Conservation (phyloP, 31 red algal genomes). For the Asparagopsis taxiformis region DNA sequence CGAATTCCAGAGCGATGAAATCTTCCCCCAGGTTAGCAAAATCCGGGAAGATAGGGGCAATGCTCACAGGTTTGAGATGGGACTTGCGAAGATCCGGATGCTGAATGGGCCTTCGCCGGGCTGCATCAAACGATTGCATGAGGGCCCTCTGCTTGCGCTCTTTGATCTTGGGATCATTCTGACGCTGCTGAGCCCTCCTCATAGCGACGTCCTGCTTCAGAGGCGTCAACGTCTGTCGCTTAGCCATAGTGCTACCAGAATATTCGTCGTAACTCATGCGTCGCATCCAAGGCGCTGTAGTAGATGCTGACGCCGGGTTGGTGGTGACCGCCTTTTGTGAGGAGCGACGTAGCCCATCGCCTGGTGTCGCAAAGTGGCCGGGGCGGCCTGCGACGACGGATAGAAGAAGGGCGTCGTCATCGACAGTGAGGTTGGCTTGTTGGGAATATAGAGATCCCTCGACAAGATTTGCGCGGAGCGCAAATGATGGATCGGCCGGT, state of each 20-base stretch:
- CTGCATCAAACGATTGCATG: conserved; percentile 42
- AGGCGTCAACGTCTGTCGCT: conserved; percentile 15
- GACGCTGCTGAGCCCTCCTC: conserved; percentile 5
- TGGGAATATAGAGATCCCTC: conserved; percentile 27
- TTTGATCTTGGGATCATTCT: conserved; percentile 27
- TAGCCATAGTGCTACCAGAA: conserved; percentile 3
- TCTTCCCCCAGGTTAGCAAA: conserved; percentile 27
- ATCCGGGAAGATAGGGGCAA: conserved; percentile 63
- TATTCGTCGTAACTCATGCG: conserved; percentile 84
- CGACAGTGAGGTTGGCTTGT: conserved; percentile 22
- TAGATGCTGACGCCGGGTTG: not conserved
- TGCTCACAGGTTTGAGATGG: conserved; percentile 44
- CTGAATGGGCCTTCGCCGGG: conserved; percentile 14
- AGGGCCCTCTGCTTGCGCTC: conserved; percentile 16
- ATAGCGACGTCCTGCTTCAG: conserved; percentile 17
- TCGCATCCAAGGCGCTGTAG: conserved; percentile 67
- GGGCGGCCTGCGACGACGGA: conserved; percentile 26
- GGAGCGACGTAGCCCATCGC: not conserved
- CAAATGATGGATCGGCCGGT: conserved; percentile 53
- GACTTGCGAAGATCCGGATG: conserved; percentile 65
- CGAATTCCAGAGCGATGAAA: conserved; percentile 56
- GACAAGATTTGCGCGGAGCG: conserved; percentile 62
- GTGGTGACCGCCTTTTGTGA: conserved; percentile 13
- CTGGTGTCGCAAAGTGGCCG: not conserved
- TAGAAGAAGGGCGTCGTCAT: conserved; percentile 42